Conservation (phyloP, 1,284 basidiomycete genomes). For the Violaceomyces palustris region DNA sequence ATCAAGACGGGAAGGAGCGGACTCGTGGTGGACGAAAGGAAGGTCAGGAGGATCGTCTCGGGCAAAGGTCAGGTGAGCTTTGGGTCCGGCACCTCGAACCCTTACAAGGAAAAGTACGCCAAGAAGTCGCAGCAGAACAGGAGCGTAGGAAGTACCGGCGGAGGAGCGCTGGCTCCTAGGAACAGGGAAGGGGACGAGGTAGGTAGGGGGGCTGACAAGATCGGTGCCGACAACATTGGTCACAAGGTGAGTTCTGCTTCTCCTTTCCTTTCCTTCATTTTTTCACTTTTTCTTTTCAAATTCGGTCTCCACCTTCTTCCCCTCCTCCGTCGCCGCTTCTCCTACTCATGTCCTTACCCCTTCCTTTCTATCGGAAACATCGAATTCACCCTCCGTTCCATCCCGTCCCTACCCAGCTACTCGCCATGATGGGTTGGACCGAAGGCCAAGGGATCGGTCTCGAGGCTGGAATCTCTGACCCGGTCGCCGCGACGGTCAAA, state of each 20-base stretch:
- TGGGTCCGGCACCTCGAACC: slow-evolving; percentile 28
- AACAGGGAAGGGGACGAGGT: slow-evolving; percentile 48
- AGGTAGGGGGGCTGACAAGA: slow-evolving; percentile 45
- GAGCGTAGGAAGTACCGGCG: slow-evolving; percentile 10
- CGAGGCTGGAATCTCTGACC: slow-evolving; percentile 41
- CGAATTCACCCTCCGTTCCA: too few species aligned
- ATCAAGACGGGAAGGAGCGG: slow-evolving; percentile 43
- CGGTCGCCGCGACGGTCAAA: slow-evolving; percentile 49
- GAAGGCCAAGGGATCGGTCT: slow-evolving; percentile 45
- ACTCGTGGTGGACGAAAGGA: slow-evolving; percentile 20
- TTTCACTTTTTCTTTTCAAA: background rate
- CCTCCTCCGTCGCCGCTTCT: background rate
- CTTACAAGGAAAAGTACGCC: background rate
- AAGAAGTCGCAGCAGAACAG: background rate
- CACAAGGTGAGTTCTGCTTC: slow-evolving; percentile 20
- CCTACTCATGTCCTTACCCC: too few species aligned
- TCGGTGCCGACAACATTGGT: slow-evolving; percentile 49
- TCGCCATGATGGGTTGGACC: slow-evolving; percentile 50
- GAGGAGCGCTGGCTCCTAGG: slow-evolving; percentile 22
- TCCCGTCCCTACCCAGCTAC: too few species aligned
- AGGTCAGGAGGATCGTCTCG: slow-evolving; percentile 27
- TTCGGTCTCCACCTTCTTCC: background rate
- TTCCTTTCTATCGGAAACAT: too few species aligned
- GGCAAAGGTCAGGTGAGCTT: slow-evolving; percentile 28
- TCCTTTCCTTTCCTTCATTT: background rate